Percentiles rank a stretch among this genome's conserved stretches.
These are phyloP conservation scores for Trichophyton benhamiae DNA, from an alignment of 2,329 filamentous ascomycete species.

Conservation along the genomic window DNA sequence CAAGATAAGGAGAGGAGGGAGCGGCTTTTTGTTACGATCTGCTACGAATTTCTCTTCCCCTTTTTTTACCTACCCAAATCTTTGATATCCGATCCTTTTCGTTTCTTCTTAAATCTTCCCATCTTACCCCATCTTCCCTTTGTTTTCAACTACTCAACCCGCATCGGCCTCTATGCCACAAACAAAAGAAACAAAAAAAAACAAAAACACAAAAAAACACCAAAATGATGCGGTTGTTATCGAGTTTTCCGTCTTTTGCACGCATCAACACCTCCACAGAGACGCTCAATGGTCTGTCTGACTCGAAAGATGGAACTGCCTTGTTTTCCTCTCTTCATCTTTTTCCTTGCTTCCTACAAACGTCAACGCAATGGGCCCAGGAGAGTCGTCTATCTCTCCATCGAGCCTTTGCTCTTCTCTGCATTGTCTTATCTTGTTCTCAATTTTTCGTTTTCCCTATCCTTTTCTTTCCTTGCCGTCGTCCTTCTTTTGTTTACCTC, in stretches of 20 bases:
- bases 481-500: slow-evolving; percentile 11
- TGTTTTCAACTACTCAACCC: neutral
- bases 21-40: slow-evolving; percentile 34
- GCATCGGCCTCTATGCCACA: neutral
- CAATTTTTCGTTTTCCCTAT: neutral
- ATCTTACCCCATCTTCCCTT: neutral
- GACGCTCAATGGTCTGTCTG: neutral
- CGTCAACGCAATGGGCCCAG: neutral
- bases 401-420: slow-evolving; percentile 3
- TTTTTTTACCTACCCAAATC: slow-evolving; percentile 2
- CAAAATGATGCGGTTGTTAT: slow-evolving; percentile 7
- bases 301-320: neutral
- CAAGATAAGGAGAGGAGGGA: slow-evolving; percentile 13
- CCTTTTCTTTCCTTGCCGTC: neutral
- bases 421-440: slow-evolving; percentile 4
- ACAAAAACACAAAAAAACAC: neutral
- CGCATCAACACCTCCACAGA: neutral
- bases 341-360: neutral
- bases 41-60: slow-evolving; percentile 28
- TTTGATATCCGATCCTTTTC: slow-evolving; percentile 6
- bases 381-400: neutral
- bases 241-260: slow-evolving; percentile 2
- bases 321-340: neutral
- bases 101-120: slow-evolving; percentile 10
- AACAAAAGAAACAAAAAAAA: neutral